Conservation (phyloP, 441 rosid genomes). For the Pelargonium hybrid region DNA sequence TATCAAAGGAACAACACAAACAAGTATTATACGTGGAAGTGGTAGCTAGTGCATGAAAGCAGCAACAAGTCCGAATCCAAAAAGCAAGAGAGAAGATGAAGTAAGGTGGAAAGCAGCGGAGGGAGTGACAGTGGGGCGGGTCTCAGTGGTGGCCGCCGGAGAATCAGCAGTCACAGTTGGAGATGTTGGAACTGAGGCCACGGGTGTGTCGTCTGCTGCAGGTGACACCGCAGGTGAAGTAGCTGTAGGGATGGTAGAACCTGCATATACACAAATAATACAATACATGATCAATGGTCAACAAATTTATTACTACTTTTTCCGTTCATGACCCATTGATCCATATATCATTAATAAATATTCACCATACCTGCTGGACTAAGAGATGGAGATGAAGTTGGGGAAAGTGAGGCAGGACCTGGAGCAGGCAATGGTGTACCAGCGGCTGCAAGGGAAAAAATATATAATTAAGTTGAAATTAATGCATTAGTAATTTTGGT, state of each 20-base stretch:
- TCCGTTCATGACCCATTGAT: too few relatives aligned
- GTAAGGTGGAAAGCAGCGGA: conserved; percentile 30
- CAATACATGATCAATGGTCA: too few relatives aligned
- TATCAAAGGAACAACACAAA: conserved; percentile 5
- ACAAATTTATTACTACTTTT: too few relatives aligned
- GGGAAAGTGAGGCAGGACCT: conserved; percentile 35
- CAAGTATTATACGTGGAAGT: too few relatives aligned
- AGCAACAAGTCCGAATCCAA: conserved; percentile 28
- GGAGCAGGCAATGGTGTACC: conserved; percentile 64
- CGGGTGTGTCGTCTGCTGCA: conserved; percentile 35
- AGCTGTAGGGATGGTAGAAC: conserved; percentile 43
- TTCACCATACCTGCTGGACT: conserved; percentile 37
- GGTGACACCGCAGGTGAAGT: conserved; percentile 50
- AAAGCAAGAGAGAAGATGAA: conserved; percentile 37
- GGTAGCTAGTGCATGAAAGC: neutral
- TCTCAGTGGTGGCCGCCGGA: conserved; percentile 40
- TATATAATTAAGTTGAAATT: neutral
- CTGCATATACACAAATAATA: conserved; percentile 8
- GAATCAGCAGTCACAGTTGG: conserved; percentile 25
- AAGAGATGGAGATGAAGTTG: conserved; percentile 31
- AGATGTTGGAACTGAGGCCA: conserved; percentile 37
- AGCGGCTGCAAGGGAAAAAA: conserved; percentile 33
- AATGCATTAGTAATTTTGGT: too few relatives aligned
- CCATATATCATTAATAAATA: neutral
- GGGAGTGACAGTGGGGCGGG: conserved; percentile 40